These are phyloP conservation scores for Centrapalus pauciflorus DNA, from an alignment of 129 eudicot genomes.

Conservation along the genomic window DNA sequence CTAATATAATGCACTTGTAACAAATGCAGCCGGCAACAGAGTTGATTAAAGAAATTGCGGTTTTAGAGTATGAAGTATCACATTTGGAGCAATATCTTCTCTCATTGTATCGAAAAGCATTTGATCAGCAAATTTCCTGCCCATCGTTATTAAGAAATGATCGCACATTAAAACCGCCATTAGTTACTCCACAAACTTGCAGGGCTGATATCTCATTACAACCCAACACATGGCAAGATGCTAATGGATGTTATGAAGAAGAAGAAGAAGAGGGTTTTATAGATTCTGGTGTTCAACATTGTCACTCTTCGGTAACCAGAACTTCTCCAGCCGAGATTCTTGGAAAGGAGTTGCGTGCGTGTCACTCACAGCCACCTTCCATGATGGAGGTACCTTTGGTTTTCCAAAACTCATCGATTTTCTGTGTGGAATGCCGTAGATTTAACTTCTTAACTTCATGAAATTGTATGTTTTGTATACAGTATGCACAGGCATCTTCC, in stretches of 20 bases:
- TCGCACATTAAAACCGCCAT: conserved; percentile 32
- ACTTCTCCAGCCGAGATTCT: conserved; percentile 35
- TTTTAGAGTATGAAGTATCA: conserved; percentile 70
- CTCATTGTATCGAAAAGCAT: conserved; percentile 71
- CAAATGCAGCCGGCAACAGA: conserved; percentile 71
- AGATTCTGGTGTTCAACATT: conserved; percentile 60
- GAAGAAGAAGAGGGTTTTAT: conserved; percentile 30
- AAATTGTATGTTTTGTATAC: conserved; percentile 16
- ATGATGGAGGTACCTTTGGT: conserved; percentile 66
- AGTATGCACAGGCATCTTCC: conserved; percentile 70
- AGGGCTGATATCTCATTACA: conserved; percentile 41
- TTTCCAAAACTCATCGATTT: neutral
- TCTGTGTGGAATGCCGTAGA: neutral
- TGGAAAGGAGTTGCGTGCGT: conserved; percentile 59
- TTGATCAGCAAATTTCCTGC: conserved; percentile 56
- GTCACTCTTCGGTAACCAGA: conserved; percentile 66
- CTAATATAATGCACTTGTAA: neutral
- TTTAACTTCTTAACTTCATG: neutral
- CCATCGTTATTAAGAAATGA: conserved; percentile 47
- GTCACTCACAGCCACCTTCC: conserved; percentile 89
- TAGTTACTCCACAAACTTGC: conserved; percentile 56
- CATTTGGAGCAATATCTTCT: conserved; percentile 90
- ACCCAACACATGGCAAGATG: conserved; percentile 25
- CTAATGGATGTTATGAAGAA: conserved; percentile 9
- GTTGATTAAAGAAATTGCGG: conserved; percentile 70